phyloP scores from a whole-genome alignment of 2,329 filamentous ascomycete species.

The Emmonsiellopsis sp. region DNA sequence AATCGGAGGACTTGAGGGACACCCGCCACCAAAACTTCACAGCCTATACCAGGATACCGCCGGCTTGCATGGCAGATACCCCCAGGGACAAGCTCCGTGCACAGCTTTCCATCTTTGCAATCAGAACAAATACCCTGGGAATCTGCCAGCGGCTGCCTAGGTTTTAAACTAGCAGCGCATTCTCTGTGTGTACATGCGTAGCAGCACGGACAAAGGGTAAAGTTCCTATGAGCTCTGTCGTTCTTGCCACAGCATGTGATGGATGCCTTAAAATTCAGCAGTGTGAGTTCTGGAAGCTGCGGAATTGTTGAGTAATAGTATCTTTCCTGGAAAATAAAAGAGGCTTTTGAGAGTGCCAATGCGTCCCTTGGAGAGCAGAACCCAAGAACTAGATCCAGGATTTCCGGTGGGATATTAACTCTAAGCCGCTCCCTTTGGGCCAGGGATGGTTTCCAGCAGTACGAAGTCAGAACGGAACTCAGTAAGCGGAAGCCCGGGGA shows the following conservation, averaged over 20 bases:
- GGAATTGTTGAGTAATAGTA: slow-evolving; percentile 16
- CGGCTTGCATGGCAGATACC: slow-evolving; percentile 11
- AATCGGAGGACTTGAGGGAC: slow-evolving; percentile 10
- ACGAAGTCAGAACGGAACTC: slow-evolving; percentile 13
- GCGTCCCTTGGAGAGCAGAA: slow-evolving; percentile 12
- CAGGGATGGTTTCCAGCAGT: slow-evolving; percentile 14
- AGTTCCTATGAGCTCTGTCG: slow-evolving; percentile 4
- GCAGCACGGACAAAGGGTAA: slow-evolving; percentile 3
- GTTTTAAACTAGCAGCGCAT: neutral
- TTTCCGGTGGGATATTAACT: slow-evolving; percentile 6
- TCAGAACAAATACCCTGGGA: slow-evolving; percentile 11
- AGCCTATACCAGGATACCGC: slow-evolving; percentile 8
- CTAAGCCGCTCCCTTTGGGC: slow-evolving; percentile 12
- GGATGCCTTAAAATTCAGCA: slow-evolving; percentile 11
- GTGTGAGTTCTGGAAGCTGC: slow-evolving; percentile 11
- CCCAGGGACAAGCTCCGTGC: slow-evolving; percentile 9
- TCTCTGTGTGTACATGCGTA: slow-evolving; percentile 4
- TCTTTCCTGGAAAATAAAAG: slow-evolving; percentile 10
- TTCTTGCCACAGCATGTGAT: slow-evolving; percentile 18
- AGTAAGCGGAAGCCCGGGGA: slow-evolving; percentile 19
- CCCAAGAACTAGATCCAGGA: slow-evolving; percentile 10
- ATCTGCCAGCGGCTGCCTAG: neutral
- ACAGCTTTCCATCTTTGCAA: slow-evolving; percentile 12
- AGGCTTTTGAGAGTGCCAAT: slow-evolving; percentile 16
- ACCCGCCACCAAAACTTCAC: slow-evolving; percentile 8